Evolutionary conservation across 2,329 filamentous ascomycete genomes (phyloP).

Genomic region (Colletotrichum kahawae): DNA sequence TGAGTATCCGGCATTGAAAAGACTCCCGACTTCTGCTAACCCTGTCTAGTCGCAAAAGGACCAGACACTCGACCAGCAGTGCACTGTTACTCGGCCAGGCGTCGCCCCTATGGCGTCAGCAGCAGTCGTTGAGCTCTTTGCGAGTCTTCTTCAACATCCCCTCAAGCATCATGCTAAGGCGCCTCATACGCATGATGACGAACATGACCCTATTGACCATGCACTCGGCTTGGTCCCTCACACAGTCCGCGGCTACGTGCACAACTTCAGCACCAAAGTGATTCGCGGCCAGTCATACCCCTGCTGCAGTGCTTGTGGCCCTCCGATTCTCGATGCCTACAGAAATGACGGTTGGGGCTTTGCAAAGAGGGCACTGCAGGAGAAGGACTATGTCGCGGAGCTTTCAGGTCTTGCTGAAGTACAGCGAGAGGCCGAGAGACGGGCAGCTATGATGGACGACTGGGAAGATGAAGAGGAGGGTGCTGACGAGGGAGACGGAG

Average conservation of each 20-base stretch:
- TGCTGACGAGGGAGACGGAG: constrained; percentile 59
- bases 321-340: constrained; percentile 72
- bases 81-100: constrained; percentile 93
- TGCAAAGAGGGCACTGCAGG: constrained; percentile 73
- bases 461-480: constrained; percentile 59
- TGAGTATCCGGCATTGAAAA: constrained; percentile 52
- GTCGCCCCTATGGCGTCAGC: constrained; percentile 92
- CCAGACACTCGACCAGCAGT: constrained; percentile 95
- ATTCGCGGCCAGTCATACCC: constrained; percentile 79
- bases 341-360: constrained; percentile 75
- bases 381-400: constrained; percentile 80
- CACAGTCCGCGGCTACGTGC: constrained; percentile 79
- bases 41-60: constrained; percentile 82
- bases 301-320: constrained; percentile 81
- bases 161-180: constrained; percentile 66
- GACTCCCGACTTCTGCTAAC: background rate
- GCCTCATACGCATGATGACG: constrained; percentile 52
- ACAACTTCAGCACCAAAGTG: constrained; percentile 74
- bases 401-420: constrained; percentile 77
- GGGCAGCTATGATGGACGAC: constrained; percentile 62
- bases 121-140: constrained; percentile 86
- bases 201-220: constrained; percentile 62
- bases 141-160: constrained; percentile 88
- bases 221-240: constrained; percentile 77
- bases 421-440: constrained; percentile 61